Percentiles rank a stretch among this genome's conserved stretches.
Evolutionary conservation across 2,329 filamentous ascomycete genomes (phyloP).

Genomic region (Capronia epimyces): DNA sequence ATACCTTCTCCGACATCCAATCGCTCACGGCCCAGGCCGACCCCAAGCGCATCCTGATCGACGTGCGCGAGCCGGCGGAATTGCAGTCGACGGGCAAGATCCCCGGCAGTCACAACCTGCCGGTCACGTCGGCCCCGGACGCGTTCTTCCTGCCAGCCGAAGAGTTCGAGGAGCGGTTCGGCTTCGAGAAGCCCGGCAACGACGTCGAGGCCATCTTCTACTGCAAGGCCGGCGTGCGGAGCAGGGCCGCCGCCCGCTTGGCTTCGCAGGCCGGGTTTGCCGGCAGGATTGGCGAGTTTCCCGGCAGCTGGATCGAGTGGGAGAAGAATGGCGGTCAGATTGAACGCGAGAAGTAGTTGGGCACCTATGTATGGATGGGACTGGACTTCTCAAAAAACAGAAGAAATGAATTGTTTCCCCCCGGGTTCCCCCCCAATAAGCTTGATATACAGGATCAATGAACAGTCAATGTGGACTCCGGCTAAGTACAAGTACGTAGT

Average conservation of each 20-base stretch:
- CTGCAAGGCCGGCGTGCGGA: conserved; percentile 86
- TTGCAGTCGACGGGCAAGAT: conserved; percentile 53
- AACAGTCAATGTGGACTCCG: too few species aligned
- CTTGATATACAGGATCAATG: too few species aligned
- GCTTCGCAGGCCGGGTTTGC: conserved; percentile 72
- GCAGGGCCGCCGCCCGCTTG: conserved; percentile 67
- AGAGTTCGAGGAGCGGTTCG: conserved; percentile 79
- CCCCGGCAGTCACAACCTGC: conserved; percentile 75
- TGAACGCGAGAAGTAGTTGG: conserved; percentile 39
- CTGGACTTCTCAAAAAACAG: too few species aligned
- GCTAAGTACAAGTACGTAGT: too few species aligned
- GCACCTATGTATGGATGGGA: too few species aligned
- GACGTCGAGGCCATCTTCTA: conserved; percentile 68
- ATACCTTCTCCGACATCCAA: conserved; percentile 27
- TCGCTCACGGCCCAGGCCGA: conserved; percentile 11
- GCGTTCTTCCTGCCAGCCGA: conserved; percentile 68
- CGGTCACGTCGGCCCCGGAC: conserved; percentile 70
- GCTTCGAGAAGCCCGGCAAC: conserved; percentile 63
- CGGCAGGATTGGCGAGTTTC: conserved; percentile 52
- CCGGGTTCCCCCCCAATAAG: too few species aligned
- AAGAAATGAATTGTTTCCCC: too few species aligned
- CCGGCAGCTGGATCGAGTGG: conserved; percentile 68
- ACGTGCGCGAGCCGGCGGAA: conserved; percentile 47
- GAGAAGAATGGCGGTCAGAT: conserved; percentile 61
- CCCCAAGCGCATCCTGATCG: conserved; percentile 31